phyloP scores from a whole-genome alignment of 1,284 basidiomycete species.

The Xerocomus minutiporus region DNA sequence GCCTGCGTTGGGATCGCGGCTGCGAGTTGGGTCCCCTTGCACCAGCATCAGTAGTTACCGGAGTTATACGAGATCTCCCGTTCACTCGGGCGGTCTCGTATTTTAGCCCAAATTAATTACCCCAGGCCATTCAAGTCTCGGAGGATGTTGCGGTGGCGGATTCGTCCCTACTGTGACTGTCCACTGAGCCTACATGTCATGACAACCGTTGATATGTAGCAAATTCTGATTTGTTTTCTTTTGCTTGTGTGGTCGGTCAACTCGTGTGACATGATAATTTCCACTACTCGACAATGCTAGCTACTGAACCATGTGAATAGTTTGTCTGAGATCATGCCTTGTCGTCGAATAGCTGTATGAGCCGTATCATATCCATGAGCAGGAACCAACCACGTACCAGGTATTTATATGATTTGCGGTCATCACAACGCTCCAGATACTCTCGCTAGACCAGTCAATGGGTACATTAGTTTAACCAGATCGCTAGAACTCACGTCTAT shows the following conservation, averaged over 20 bases:
- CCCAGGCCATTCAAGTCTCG: slow-evolving; percentile 33
- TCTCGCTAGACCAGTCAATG: slow-evolving; percentile 52
- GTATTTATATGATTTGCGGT: slow-evolving; percentile 81
- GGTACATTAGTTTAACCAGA: background rate
- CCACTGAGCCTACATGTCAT: slow-evolving; percentile 32
- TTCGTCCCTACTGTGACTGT: slow-evolving; percentile 2
- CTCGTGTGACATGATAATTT: background rate
- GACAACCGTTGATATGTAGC: slow-evolving; percentile 36
- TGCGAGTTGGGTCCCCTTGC: slow-evolving; percentile 4
- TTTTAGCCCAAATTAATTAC: slow-evolving; percentile 34
- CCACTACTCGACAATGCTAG: background rate
- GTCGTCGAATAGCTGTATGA: background rate
- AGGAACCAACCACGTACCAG: slow-evolving; percentile 38
- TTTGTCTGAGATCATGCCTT: slow-evolving; percentile 24
- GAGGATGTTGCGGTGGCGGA: slow-evolving; percentile 11
- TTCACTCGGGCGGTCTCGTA: slow-evolving; percentile 26
- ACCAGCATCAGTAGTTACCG: slow-evolving; percentile 19
- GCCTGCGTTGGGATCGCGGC: slow-evolving; percentile 1
- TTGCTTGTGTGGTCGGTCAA: no score
- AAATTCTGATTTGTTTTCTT: background rate
- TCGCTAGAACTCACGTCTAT: slow-evolving; percentile 70
- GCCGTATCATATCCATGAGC: background rate
- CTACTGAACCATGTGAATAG: background rate
- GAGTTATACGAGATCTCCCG: background rate
- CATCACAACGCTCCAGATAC: slow-evolving; percentile 74